phyloP scores from a whole-genome alignment of 208 protist species.

The Leishmania amazonensis region DNA sequence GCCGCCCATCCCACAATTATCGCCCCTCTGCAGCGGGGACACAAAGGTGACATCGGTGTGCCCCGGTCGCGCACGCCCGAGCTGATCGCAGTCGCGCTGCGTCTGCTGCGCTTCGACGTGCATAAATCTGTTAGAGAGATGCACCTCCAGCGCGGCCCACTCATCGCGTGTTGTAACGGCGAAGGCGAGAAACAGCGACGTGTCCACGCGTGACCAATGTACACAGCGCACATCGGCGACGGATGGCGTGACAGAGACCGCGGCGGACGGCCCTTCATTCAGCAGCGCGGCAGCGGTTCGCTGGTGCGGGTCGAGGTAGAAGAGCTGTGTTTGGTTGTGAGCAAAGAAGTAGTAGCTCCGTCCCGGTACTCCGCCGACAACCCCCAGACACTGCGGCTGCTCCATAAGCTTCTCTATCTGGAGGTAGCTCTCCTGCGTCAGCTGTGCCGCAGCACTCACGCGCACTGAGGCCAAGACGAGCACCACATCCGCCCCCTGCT shows the following conservation, averaged over 20 bases:
- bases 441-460: slow-evolving; percentile 35
- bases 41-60: slow-evolving; percentile 21
- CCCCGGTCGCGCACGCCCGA: slow-evolving; percentile 9
- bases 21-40: slow-evolving; percentile 21
- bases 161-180: slow-evolving; percentile 35
- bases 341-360: slow-evolving; percentile 83
- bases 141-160: slow-evolving; percentile 41
- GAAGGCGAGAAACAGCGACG: slow-evolving; percentile 77
- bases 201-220: slow-evolving; percentile 59
- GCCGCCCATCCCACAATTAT: slow-evolving; percentile 1
- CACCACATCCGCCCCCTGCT: slow-evolving; percentile 41
- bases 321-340: slow-evolving; percentile 48
- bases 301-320: slow-evolving; percentile 82
- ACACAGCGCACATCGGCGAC: slow-evolving; percentile 51
- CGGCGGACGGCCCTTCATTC: slow-evolving; percentile 5
- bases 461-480: slow-evolving; percentile 68
- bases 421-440: slow-evolving; percentile 63
- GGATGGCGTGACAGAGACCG: slow-evolving; percentile 34
- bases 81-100: slow-evolving; percentile 22
- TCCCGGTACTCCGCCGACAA: slow-evolving; percentile 67
- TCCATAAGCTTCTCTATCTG: slow-evolving; percentile 61
- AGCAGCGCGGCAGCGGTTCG: slow-evolving; percentile 43
- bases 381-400: slow-evolving; percentile 55
- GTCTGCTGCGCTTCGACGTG: slow-evolving; percentile 31
- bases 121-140: slow-evolving; percentile 42